Evolutionary conservation across 1,284 basidiomycete genomes (phyloP).

Genomic region (Polyporus tsugae): DNA sequence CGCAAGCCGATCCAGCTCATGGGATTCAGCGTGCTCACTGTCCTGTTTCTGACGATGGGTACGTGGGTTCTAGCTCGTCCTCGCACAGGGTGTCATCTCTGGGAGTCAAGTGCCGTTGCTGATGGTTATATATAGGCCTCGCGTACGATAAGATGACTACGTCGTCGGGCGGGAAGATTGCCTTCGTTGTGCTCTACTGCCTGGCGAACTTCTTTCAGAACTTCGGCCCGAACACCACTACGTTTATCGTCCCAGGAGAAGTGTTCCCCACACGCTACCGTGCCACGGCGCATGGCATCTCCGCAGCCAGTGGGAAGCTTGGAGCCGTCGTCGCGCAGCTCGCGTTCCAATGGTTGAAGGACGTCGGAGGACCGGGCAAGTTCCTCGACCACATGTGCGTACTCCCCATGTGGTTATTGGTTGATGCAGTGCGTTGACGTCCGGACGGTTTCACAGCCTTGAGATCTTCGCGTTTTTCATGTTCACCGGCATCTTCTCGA

Average conservation of each 20-base stretch:
- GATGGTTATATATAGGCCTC: conserved; percentile 57
- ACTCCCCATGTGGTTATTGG: background rate
- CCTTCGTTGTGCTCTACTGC: conserved; percentile 84
- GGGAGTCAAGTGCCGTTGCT: background rate
- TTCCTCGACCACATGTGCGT: conserved; percentile 73
- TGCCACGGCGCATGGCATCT: conserved; percentile 87
- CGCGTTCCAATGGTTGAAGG: conserved; percentile 74
- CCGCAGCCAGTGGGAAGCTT: conserved; percentile 83
- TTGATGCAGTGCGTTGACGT: conserved; percentile 16
- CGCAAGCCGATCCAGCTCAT: conserved; percentile 81
- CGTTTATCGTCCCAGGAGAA: conserved; percentile 86
- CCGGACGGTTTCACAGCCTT: conserved; percentile 47
- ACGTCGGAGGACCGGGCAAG: conserved; percentile 68
- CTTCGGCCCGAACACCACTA: conserved; percentile 86
- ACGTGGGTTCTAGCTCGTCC: conserved; percentile 27
- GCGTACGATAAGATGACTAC: conserved; percentile 73
- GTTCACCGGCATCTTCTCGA: conserved; percentile 82
- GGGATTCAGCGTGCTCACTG: conserved; percentile 77
- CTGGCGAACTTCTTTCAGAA: conserved; percentile 80
- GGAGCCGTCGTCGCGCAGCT: conserved; percentile 88
- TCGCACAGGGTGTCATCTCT: background rate
- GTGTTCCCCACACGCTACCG: conserved; percentile 89
- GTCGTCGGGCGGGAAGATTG: conserved; percentile 59
- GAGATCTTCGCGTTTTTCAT: conserved; percentile 84
- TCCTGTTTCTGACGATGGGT: conserved; percentile 71